These are phyloP conservation scores for Candida argentea DNA, from an alignment of 805 yeast species.

Conservation along the genomic window DNA sequence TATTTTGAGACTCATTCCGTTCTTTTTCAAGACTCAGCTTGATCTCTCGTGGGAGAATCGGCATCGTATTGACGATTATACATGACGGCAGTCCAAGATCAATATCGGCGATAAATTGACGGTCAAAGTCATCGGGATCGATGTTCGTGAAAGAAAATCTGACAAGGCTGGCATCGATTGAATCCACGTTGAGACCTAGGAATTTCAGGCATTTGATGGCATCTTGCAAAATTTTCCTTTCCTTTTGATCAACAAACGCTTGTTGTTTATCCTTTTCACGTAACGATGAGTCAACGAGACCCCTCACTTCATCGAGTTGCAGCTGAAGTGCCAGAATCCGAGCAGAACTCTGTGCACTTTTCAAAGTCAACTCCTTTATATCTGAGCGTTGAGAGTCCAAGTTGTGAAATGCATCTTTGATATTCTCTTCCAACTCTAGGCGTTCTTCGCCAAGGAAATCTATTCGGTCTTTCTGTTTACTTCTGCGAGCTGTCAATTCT, in stretches of 20 bases:
- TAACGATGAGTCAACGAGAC: slow-evolving; percentile 18
- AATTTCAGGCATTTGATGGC: slow-evolving; percentile 42
- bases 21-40: slow-evolving; percentile 10
- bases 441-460: too few species aligned
- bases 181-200: slow-evolving; percentile 47
- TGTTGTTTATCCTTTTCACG: too few species aligned
- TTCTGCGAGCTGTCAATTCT: too few species aligned
- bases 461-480: too few species aligned
- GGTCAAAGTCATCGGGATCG: slow-evolving; percentile 31
- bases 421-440: too few species aligned
- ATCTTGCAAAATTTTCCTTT: too few species aligned
- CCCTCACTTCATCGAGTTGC: slow-evolving; percentile 23
- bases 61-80: slow-evolving; percentile 25
- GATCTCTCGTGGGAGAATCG: slow-evolving; percentile 19
- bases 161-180: slow-evolving; percentile 35
- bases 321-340: slow-evolving; percentile 12
- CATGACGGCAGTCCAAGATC: slow-evolving; percentile 35
- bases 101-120: slow-evolving; percentile 34
- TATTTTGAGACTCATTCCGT: slow-evolving; percentile 17
- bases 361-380: too few species aligned
- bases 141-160: slow-evolving; percentile 40
- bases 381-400: too few species aligned
- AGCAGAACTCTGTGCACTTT: too few species aligned
- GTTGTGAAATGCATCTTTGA: too few species aligned
- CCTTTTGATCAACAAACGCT: too few species aligned